These are phyloP conservation scores for Sphagnum tenellum DNA, from an alignment of 225 moss, liverwort and hornwort genomes.

Conservation along the genomic window DNA sequence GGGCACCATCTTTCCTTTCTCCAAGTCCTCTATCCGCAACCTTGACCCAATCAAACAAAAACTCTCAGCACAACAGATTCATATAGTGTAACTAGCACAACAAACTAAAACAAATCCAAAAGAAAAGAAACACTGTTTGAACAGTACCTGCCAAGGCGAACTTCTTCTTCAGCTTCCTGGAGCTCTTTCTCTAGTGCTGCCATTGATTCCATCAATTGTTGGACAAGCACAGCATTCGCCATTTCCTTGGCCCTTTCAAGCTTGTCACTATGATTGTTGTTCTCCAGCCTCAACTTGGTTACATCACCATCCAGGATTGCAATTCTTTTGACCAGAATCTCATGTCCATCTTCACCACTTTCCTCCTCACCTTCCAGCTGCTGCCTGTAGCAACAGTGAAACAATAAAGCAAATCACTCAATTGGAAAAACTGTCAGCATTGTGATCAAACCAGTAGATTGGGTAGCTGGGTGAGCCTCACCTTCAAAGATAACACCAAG, in stretches of 20 bases:
- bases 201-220: constrained; percentile 49
- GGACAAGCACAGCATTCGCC: constrained; percentile 45
- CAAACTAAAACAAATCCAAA: too few relatives aligned
- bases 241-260: constrained; percentile 35
- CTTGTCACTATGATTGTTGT: constrained; percentile 23
- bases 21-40: constrained; percentile 60
- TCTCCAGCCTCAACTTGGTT: constrained; percentile 48
- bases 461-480: too few relatives aligned
- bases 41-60: constrained; percentile 7
- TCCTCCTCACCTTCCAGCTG: constrained; percentile 20
- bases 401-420: too few relatives aligned
- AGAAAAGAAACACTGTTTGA: too few relatives aligned
- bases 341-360: constrained; percentile 45
- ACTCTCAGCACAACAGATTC: neutral
- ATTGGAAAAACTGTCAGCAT: too few relatives aligned
- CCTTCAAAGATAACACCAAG: too few relatives aligned
- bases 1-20: constrained; percentile 26
- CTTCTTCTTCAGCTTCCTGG: constrained; percentile 62
- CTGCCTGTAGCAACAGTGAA: too few relatives aligned
- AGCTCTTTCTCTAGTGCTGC: constrained; percentile 51
- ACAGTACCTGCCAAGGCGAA: constrained; percentile 43
- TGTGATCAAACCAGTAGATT: too few relatives aligned
- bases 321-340: constrained; percentile 41
- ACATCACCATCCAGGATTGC: constrained; percentile 61
- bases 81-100: neutral